These are phyloP conservation scores for Pulveroboletus frians DNA, from an alignment of 768 basidiomycete genomes.

Conservation along the genomic window DNA sequence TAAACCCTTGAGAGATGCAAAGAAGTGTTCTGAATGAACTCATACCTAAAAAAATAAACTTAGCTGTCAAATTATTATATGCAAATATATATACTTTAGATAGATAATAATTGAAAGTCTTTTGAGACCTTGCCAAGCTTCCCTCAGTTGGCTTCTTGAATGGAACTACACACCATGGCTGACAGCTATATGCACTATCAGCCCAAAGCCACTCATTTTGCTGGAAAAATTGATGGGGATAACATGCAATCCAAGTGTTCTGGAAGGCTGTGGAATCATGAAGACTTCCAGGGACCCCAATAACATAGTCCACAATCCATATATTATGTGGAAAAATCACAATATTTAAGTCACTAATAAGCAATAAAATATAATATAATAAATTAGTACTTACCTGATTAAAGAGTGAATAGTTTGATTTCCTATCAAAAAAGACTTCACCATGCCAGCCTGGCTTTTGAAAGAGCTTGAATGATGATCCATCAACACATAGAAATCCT, in stretches of 20 bases:
- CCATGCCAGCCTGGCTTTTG: slow-evolving; percentile 16
- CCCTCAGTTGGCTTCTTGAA: slow-evolving; percentile 3
- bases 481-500: no score
- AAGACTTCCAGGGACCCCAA: slow-evolving; percentile 12
- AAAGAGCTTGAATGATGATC: no score
- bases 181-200: slow-evolving; percentile 12
- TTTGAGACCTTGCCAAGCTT: slow-evolving; percentile 12
- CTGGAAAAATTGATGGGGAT: neutral
- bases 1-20: slow-evolving; percentile 7
- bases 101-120: slow-evolving; percentile 21
- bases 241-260: neutral
- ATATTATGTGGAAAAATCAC: slow-evolving; percentile 13
- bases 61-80: no score
- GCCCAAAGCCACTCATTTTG: slow-evolving; percentile 17
- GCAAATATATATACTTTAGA: slow-evolving; percentile 13
- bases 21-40: slow-evolving; percentile 8
- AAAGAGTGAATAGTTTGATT: slow-evolving; percentile 5
- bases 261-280: slow-evolving; percentile 11
- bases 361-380: neutral
- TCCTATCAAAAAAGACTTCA: slow-evolving; percentile 10
- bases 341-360: neutral
- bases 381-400: slow-evolving; percentile 1
- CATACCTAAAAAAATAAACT: neutral
- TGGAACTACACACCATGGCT: slow-evolving; percentile 16
- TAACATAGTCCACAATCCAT: slow-evolving; percentile 10